phyloP scores from a whole-genome alignment of 805 yeast genomes.

The Suhomyces kilbournensis region DNA sequence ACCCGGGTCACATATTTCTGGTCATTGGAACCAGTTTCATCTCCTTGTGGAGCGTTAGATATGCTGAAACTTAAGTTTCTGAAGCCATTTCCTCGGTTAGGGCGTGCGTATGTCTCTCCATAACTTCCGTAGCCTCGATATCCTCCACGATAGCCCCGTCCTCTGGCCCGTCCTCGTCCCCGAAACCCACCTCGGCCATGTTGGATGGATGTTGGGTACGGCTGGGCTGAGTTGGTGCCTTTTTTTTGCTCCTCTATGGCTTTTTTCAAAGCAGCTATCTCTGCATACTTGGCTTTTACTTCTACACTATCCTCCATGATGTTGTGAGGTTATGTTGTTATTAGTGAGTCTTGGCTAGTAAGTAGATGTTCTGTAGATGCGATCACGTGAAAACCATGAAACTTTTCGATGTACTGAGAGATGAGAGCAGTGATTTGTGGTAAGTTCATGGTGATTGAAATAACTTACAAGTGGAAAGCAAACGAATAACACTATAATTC shows the following conservation, averaged over 20 bases:
- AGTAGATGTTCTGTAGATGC: not conserved
- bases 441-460: too few species aligned
- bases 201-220: not conserved
- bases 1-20: slow-evolving; percentile 24
- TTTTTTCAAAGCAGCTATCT: slow-evolving; percentile 26
- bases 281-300: slow-evolving; percentile 25
- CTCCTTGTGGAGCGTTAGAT: slow-evolving; percentile 8
- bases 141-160: slow-evolving; percentile 1
- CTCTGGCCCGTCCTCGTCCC: slow-evolving; percentile 12
- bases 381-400: slow-evolving; percentile 1
- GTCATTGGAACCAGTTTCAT: not conserved
- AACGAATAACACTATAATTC: too few species aligned
- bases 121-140: not conserved
- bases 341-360: not conserved
- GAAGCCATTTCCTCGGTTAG: slow-evolving; percentile 6
- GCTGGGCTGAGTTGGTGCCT: not conserved
- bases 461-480: too few species aligned
- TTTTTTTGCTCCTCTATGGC: slow-evolving; percentile 22
- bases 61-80: slow-evolving; percentile 27
- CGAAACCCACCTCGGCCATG: slow-evolving; percentile 9
- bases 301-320: slow-evolving; percentile 16
- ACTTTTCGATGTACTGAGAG: too few species aligned
- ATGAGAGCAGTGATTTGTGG: too few species aligned
- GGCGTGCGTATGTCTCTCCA: not conserved
- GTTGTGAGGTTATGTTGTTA: not conserved